phyloP scores from a whole-genome alignment of 148 eudicot species.

The Nepenthes gracilis region DNA sequence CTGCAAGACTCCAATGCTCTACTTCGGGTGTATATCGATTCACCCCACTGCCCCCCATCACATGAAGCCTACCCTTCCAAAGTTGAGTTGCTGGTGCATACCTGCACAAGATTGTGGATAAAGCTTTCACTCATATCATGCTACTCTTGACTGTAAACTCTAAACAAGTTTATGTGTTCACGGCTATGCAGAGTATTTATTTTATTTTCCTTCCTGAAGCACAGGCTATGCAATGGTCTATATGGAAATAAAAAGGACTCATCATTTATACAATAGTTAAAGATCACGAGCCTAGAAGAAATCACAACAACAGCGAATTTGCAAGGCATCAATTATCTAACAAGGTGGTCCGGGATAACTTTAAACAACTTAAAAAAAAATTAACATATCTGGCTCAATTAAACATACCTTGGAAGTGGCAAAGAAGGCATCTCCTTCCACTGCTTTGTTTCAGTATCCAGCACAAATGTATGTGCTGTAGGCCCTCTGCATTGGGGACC shows the following conservation, averaged over 20 bases:
- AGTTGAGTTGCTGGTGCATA: conserved; percentile 99
- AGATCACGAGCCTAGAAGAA: background rate
- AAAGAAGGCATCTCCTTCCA: conserved; percentile 75
- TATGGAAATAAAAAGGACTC: background rate
- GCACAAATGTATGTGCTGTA: conserved; percentile 69
- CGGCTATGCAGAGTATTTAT: too few relatives aligned
- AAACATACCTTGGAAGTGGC: conserved; percentile 79
- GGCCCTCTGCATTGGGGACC: conserved; percentile 99
- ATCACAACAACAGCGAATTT: background rate
- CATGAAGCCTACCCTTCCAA: conserved; percentile 97
- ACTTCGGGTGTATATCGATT: conserved; percentile 69
- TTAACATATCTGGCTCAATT: conserved; percentile 2
- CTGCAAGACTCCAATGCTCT: conserved; percentile 98
- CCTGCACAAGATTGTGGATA: conserved; percentile 21
- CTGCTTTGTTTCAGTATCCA: conserved; percentile 75
- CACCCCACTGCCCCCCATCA: conserved; percentile 97
- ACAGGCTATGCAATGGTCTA: background rate
- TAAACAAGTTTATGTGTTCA: too few relatives aligned
- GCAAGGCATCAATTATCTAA: too few relatives aligned
- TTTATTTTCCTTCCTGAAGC: too few relatives aligned
- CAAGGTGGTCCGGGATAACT: too few relatives aligned
- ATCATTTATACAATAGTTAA: too few relatives aligned
- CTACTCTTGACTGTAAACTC: too few relatives aligned
- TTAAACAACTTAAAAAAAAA: too few relatives aligned
- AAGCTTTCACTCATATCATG: background rate